A percentile compares a stretch with the other conserved stretches of the same genome.
These are phyloP conservation scores for Priceomyces fermenticarens DNA, from an alignment of 805 yeast genomes.

Conservation along the genomic window DNA sequence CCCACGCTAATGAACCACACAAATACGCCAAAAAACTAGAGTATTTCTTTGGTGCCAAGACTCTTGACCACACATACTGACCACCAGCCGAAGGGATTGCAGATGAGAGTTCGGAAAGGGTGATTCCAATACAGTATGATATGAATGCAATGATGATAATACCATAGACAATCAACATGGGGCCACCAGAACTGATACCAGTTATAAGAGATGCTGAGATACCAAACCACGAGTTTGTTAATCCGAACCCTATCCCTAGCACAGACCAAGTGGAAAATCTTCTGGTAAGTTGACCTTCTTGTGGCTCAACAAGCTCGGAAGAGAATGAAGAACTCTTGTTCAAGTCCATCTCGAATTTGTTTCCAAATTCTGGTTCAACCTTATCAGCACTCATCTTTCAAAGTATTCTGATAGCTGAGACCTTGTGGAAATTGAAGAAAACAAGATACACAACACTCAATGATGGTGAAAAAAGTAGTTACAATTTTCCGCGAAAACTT, in stretches of 20 bases:
- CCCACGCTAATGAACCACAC: conserved; percentile 64
- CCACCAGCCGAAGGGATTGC: conserved; percentile 60
- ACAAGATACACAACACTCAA: too few relatives aligned
- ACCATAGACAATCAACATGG: conserved; percentile 55
- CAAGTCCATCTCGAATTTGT: too few relatives aligned
- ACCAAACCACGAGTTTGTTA: conserved; percentile 63
- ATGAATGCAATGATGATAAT: conserved; percentile 48
- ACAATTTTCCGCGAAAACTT: too few relatives aligned
- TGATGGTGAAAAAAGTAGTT: too few relatives aligned
- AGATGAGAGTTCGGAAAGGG: conserved; percentile 52
- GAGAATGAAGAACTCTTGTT: too few relatives aligned
- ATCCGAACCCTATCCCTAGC: conserved; percentile 57
- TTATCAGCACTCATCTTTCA: too few relatives aligned
- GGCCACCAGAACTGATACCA: conserved; percentile 58
- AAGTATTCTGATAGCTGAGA: too few relatives aligned
- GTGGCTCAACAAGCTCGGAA: too few relatives aligned
- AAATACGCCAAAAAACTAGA: conserved; percentile 50
- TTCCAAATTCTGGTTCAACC: too few relatives aligned
- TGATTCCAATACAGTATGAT: conserved; percentile 46
- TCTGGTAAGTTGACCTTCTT: conserved; percentile 22
- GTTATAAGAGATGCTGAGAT: conserved; percentile 53
- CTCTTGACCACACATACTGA: conserved; percentile 57
- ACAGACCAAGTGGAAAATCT: conserved; percentile 32
- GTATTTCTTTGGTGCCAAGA: conserved; percentile 48
- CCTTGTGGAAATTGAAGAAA: too few relatives aligned